Conservation (phyloP, 495 filamentous ascomycete species). For the Penicillium turbatum region DNA sequence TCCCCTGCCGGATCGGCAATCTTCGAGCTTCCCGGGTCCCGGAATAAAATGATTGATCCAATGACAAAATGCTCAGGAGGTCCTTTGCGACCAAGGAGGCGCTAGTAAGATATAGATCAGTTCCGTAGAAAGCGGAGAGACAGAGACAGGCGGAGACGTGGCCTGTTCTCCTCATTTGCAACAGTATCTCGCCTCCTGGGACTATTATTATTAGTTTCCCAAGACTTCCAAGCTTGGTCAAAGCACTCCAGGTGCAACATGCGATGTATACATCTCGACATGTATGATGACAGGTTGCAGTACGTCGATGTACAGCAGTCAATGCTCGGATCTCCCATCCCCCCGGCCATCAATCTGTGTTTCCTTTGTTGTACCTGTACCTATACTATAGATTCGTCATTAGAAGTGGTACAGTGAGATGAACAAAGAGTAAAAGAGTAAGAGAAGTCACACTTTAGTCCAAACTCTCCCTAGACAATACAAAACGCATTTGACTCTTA, state of each 20-base stretch:
- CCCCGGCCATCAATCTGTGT: too few relatives aligned
- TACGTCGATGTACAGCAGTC: too few relatives aligned
- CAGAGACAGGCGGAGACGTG: constrained; percentile 10
- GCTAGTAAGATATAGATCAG: constrained; percentile 7
- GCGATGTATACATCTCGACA: too few relatives aligned
- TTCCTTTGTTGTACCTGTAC: too few relatives aligned
- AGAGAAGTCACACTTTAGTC: not conserved
- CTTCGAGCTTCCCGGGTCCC: not conserved
- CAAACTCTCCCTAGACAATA: too few relatives aligned
- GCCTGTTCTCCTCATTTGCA: constrained; percentile 1
- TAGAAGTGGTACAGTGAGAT: too few relatives aligned
- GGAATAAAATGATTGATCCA: not conserved
- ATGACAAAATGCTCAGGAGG: not conserved
- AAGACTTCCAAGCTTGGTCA: too few relatives aligned
- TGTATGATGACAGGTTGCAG: too few relatives aligned
- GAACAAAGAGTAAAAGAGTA: too few relatives aligned
- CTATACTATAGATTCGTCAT: too few relatives aligned
- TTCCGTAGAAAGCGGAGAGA: not conserved
- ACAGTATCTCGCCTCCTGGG: not conserved
- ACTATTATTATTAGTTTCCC: not conserved
- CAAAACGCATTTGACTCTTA: not conserved
- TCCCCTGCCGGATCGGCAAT: constrained; percentile 22
- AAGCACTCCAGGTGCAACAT: too few relatives aligned
- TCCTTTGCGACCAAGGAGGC: not conserved
- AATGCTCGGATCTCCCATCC: too few relatives aligned